Evolutionary conservation across 176 grass and related monocot genomes (phyloP).

Genomic region (Alloteropsis semialata): DNA sequence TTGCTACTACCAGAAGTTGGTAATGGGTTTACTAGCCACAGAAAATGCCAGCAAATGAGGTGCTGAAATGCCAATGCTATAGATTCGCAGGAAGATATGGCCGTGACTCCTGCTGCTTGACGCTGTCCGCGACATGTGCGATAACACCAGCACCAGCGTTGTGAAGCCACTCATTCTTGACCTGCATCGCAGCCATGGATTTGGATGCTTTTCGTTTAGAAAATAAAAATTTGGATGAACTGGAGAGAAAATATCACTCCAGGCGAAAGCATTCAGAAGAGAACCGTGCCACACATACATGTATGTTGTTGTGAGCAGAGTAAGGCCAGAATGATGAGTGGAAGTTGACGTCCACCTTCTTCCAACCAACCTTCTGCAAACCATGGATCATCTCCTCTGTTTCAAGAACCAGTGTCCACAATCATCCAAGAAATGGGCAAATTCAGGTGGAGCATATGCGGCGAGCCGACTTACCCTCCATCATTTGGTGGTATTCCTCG

Average conservation of each 20-base stretch:
- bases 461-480: slow-evolving; percentile 50
- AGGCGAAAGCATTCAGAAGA: not conserved
- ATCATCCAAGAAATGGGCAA: not conserved
- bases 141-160: slow-evolving; percentile 74
- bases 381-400: slow-evolving; percentile 87
- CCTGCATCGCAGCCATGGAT: slow-evolving; percentile 34
- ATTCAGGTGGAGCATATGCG: not conserved
- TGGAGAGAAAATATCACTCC: not conserved
- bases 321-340: slow-evolving; percentile 72
- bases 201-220: not conserved
- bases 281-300: slow-evolving; percentile 39
- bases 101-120: slow-evolving; percentile 63
- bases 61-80: slow-evolving; percentile 4
- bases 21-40: not conserved
- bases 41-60: not conserved
- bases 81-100: slow-evolving; percentile 46
- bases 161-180: slow-evolving; percentile 75
- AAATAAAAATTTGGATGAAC: not conserved
- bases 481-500: slow-evolving; percentile 63
- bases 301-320: slow-evolving; percentile 84
- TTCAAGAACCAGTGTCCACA: not conserved
- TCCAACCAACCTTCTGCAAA: slow-evolving; percentile 86
- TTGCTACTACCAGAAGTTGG: not conserved
- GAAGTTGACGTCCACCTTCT: slow-evolving; percentile 90
- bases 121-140: slow-evolving; percentile 56